Evolutionary conservation across 139 green algal genomes (phyloP).

Genomic region (Pleodorina starrii): DNA sequence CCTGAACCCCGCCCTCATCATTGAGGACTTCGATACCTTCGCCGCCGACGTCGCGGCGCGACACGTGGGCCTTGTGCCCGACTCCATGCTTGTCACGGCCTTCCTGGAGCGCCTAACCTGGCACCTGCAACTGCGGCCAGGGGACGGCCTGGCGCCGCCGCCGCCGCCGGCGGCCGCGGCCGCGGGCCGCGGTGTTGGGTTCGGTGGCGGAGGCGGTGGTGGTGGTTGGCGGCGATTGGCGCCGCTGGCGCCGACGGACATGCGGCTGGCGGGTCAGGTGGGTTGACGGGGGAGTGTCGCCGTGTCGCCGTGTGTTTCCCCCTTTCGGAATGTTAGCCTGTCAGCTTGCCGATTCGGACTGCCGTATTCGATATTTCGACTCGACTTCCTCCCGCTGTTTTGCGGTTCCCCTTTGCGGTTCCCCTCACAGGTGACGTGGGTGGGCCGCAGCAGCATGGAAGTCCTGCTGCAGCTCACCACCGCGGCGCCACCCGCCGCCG

Average conservation of each 20-base stretch:
- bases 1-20: conserved; percentile 18
- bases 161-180: background rate
- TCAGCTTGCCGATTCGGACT: too few species aligned
- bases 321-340: too few species aligned
- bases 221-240: background rate
- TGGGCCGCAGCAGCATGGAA: conserved; percentile 52
- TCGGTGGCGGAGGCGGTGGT: background rate
- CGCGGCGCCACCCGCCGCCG: background rate
- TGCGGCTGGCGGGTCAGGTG: conserved; percentile 47
- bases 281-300: background rate
- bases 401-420: background rate
- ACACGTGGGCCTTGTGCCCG: conserved; percentile 32
- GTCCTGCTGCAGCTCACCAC: conserved; percentile 51
- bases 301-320: too few species aligned
- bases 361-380: too few species aligned
- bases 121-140: background rate
- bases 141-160: background rate
- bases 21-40: conserved; percentile 59
- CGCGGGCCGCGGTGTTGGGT: background rate
- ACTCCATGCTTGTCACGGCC: conserved; percentile 52
- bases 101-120: conserved; percentile 44
- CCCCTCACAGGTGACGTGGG: conserved; percentile 51
- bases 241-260: conserved; percentile 4
- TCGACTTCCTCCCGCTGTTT: too few species aligned
- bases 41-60: conserved; percentile 50